Conservation (phyloP, 2,329 filamentous ascomycete genomes). For the Pseudocercospora macadamiae region DNA sequence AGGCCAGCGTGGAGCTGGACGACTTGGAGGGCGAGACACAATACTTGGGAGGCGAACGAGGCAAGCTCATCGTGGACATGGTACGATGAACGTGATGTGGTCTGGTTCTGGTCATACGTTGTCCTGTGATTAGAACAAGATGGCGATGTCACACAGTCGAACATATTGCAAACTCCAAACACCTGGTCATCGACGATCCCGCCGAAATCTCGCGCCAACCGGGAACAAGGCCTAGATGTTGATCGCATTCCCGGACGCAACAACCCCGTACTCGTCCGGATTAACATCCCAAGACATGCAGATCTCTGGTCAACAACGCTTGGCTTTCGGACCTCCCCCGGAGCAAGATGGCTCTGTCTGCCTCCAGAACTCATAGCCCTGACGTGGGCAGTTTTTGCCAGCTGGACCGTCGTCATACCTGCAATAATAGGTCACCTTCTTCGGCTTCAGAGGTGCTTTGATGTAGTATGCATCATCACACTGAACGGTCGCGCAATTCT, state of each 20-base stretch:
- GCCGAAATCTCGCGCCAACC: too few species aligned
- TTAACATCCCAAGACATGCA: background rate
- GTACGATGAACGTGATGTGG: too few species aligned
- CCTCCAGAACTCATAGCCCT: background rate
- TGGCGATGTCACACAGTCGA: background rate
- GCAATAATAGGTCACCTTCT: background rate
- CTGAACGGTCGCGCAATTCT: background rate
- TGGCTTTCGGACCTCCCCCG: background rate
- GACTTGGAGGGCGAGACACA: slow-evolving; percentile 60
- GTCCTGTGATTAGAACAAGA: too few species aligned
- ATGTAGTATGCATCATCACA: background rate
- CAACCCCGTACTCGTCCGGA: too few species aligned
- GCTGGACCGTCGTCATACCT: background rate
- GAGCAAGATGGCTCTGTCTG: background rate
- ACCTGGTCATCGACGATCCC: background rate
- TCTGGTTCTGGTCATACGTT: too few species aligned
- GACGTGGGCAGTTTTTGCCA: background rate
- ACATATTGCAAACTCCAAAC: background rate
- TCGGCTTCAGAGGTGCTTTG: background rate
- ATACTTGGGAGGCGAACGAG: slow-evolving; percentile 44
- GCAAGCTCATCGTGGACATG: slow-evolving; percentile 40
- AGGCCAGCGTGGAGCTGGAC: slow-evolving; percentile 75
- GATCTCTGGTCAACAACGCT: background rate
- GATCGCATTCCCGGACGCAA: too few species aligned
- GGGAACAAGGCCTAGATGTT: too few species aligned